Evolutionary conservation across 768 basidiomycete species (phyloP), one percentile per base, ranked within the genome.

Genomic region (Pisolithus microcarpus): DNA sequence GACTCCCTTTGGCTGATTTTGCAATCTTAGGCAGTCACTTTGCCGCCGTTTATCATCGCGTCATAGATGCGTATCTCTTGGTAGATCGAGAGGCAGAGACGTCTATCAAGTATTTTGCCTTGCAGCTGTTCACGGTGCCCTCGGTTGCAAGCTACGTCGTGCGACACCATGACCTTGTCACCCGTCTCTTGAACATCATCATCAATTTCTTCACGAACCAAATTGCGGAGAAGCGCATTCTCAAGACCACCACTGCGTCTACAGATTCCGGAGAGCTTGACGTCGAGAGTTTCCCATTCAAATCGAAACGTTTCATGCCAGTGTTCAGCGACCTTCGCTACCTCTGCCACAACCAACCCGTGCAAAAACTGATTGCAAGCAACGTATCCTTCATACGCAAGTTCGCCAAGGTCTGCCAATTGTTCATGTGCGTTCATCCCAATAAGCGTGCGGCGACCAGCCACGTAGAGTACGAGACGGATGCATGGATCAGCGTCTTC

Each of bases 401-500:
- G 47, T 86, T 94, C 56, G 77, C 85, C 9, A 74, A 78, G 49
- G 85, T 91, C 7, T 87, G 93, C 66, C 81, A 85, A 56, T 72
- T 97, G 40, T 99, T 98, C 74, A 88, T 91, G 81, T 91, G 89
- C 56, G 78, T 97, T 61, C 93, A 95, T 62, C 85, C 93, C 2
- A 92, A 93, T 67, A 83, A 84, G 58, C 81, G 95, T 16, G 91
- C 87, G 18, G 81, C 76, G 5, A 77, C 79, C 26, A 85, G 73
- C 47, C 96, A 98, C 58, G 82, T 99, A 59, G 95, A 97, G 66
- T 99, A 89, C 70, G 96, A 99, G 71, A 87, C 87, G 28, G 96
- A 99, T 57, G 86, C 87, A 18, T 96, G 94, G 95, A 91, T 96
- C 55, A 89, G 85, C 59, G 91, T 96, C 13, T 98, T 98, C 69